Evolutionary conservation across 441 rosid genomes (phyloP), one percentile per base, ranked within the genome.

Genomic region (Bocquillonia castaneifolia): DNA sequence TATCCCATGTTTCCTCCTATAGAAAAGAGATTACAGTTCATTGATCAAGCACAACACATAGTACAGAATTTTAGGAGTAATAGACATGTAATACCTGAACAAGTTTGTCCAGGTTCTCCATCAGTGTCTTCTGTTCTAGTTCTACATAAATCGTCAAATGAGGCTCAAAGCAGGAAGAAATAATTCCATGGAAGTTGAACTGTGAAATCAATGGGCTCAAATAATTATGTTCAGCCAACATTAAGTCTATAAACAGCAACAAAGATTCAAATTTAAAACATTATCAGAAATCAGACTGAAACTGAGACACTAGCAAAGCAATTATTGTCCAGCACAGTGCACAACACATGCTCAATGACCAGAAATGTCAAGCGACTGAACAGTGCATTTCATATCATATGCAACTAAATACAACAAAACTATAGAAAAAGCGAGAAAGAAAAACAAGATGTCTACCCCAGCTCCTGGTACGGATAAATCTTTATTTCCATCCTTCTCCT

Each of bases 1-100:
- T 85, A 75, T 95, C 98, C 99, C 98, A 95, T 58, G 98, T 86
- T 84, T 95, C 99, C 81, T 95, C 99, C 99, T 95, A 76, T 61
- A 10, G 42, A 40, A 59, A 59, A 67, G 58, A 63, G 74, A 63
- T 42, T 36, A 47, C 29, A 61, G 69, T 34, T 70, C 14, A 53
- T 59, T 56, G 65, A 73, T 65, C 56, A 79, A 76, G 76, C 52
- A 70, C 60, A 76, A 75, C 48, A 66, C n/a, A 56, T 48, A 72
- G 59, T 68, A 75, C 37, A 60, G 29, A 17, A 36, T 47, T 40
- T 10, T 7, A 70, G 67, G 55, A 57, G 67, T 63, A 10, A 68
- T 47, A 70, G 23, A 63, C 57, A 65, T 31, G 42, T 63, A 68
- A 77, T 81, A 95, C 99, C 96, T 90, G 98, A 75, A 90, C 85